Evolutionary conservation across 2,329 filamentous ascomycete species (phyloP), one percentile per base, ranked within the genome.

Genomic region (Lachnellula occidentalis): DNA sequence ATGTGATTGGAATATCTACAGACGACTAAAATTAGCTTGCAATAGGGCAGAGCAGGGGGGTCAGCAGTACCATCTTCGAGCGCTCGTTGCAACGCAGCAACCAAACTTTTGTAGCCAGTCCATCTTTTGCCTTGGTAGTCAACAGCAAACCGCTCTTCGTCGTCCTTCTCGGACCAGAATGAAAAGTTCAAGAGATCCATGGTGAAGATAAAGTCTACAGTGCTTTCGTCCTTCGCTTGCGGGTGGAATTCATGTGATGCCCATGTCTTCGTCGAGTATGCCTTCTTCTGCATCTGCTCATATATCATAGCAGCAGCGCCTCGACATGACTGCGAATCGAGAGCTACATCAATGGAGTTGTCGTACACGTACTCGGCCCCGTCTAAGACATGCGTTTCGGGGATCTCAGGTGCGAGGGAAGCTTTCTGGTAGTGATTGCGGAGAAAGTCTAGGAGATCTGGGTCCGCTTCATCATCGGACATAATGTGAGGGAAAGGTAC

Each of bases 181-280:
- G 87, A 95, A 69, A 97, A 99, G 69, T 99, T 99, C 49, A 99
- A 75, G 27, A 99, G 72, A 69, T 99, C 94, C 90, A 99, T 95
- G 19, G 89, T 90, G 70, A 99, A 97, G 65, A 99, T 92, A 69
- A 99, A 97, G 59, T 89, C 86, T 21, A 95, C 83, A 0, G 90
- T 92, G 49, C 73, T 79, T 66, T 90, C 88, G 67, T 95, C 86
- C 67, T 90, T 90, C 42, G 81, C 66, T 69, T 92, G 88, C 1
- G 94, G 94, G 66, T 99, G 94, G 39, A 99, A 76, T 68, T 94
- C 88, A 70, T 97, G 91, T 65, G 87, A 80, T 14, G 88, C 83
- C 94, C 94, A 99, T 8, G 84, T 87, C 58, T 88, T 82, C 0
- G 89, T 90, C 4, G 89, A 94, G 72, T 95, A 97, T 37, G 78